Conservation (phyloP, 805 yeast genomes). For the Maudiozyma bulderi region DNA sequence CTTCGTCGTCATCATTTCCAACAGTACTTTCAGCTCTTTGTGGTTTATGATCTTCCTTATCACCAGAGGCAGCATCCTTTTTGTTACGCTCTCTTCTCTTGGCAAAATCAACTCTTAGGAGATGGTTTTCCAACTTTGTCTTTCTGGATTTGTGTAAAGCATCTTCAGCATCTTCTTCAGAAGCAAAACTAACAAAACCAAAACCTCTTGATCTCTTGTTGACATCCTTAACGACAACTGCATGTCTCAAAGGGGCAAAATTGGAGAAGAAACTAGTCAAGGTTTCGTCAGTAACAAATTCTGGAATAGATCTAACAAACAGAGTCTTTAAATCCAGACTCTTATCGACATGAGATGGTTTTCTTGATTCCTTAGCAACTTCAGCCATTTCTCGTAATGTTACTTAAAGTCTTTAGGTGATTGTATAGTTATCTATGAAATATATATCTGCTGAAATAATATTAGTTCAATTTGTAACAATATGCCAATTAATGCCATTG, state of each 20-base stretch:
- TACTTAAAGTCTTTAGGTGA: background rate
- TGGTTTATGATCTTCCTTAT: slow-evolving; percentile 2
- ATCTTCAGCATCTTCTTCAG: slow-evolving; percentile 70
- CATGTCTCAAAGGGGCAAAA: slow-evolving; percentile 91
- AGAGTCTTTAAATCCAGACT: slow-evolving; percentile 44
- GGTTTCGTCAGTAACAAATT: slow-evolving; percentile 70
- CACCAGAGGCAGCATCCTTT: slow-evolving; percentile 9
- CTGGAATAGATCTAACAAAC: slow-evolving; percentile 80
- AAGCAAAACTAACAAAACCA: slow-evolving; percentile 86
- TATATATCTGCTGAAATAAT: background rate
- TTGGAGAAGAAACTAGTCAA: slow-evolving; percentile 80
- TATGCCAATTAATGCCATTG: too few species aligned
- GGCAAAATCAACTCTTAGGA: slow-evolving; percentile 76
- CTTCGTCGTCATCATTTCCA: slow-evolving; percentile 28
- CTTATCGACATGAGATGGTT: slow-evolving; percentile 8
- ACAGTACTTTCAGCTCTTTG: slow-evolving; percentile 6
- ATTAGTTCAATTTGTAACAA: background rate
- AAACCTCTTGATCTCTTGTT: slow-evolving; percentile 80
- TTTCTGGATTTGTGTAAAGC: slow-evolving; percentile 65
- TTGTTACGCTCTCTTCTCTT: slow-evolving; percentile 78
- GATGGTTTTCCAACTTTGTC: slow-evolving; percentile 52
- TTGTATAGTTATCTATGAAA: background rate
- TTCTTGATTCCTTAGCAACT: background rate
- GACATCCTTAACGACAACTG: slow-evolving; percentile 75
- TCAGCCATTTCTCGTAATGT: slow-evolving; percentile 1